Evolutionary conservation across 257 asterid species (phyloP).

Genomic region (Coffea eugenioides): DNA sequence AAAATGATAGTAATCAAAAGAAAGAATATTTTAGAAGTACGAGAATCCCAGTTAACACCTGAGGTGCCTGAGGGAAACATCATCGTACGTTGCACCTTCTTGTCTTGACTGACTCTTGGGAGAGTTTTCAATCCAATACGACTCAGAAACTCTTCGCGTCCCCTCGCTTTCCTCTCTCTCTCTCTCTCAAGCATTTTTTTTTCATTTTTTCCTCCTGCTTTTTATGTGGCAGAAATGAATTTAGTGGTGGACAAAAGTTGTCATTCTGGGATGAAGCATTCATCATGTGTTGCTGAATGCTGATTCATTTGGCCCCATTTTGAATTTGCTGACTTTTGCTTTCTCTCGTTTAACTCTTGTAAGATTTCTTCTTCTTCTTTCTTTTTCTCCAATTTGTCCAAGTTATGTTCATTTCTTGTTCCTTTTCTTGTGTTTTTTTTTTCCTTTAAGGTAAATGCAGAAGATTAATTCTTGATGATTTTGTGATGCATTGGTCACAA

Average conservation of each 20-base stretch:
- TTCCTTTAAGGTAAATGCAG: not conserved
- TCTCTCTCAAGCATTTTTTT: not conserved
- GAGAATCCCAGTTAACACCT: not conserved
- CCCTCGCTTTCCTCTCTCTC: not conserved
- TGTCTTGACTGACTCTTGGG: not conserved
- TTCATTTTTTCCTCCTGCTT: not conserved
- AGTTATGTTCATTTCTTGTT: not conserved
- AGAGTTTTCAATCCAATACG: too few species aligned
- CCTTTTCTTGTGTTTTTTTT: too few species aligned
- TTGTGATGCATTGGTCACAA: not conserved
- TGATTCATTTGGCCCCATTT: not conserved
- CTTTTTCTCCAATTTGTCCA: not conserved
- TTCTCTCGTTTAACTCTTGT: not conserved
- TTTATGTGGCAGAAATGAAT: too few species aligned
- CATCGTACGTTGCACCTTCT: not conserved
- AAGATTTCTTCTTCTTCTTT: not conserved
- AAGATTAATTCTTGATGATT: not conserved
- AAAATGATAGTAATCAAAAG: too few species aligned
- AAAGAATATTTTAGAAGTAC: too few species aligned
- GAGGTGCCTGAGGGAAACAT: not conserved
- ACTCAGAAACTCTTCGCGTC: not conserved
- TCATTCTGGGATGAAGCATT: constrained; percentile 2
- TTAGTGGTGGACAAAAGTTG: not conserved
- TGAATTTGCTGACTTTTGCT: not conserved
- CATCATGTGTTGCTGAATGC: not conserved